Base-by-base conservation (phyloP, 495 filamentous ascomycete genomes). In the Trichoderma asperelloides region DNA sequence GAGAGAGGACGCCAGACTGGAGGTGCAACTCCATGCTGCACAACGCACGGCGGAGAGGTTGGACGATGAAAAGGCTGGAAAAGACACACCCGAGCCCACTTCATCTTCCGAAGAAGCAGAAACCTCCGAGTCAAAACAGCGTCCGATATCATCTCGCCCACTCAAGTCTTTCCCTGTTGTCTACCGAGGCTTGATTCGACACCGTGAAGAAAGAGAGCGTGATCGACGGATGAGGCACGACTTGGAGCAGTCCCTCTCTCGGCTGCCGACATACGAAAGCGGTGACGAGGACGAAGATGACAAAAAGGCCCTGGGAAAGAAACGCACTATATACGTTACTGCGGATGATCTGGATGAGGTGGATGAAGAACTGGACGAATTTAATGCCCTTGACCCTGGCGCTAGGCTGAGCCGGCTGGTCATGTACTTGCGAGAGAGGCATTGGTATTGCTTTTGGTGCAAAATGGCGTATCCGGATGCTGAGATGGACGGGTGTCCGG, bases 371-470 rank as follows among this genome's bases (percentile, higher is more conserved):
- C 72, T 99, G 62, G 89, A 92, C n/a, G 90, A 84, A 49, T 98
- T 97, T 70, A 88, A 92, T 70, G 82, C 82, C 6, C 76, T 93
- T 5, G 82, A 85, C 3, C 80, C 83, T 1, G 79, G 78, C 2
- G 89, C 96, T 70, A 84, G 83, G 69, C 74, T 97, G 64, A 73
- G 78, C 15, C 85, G 77, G 66, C 73, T 97, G 12, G 85, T 95
- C 13, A 70, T 76, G 27, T 87, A 89, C 74, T 73, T 99, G 47
- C 83, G 94, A 27, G 79, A 87, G 37, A 84, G 81, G 70, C 82
- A 90, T 71, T 76, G 82, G 49, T 99, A 99, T 74, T 99, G 95
- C 79, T 97, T 97, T 75, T 99, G 93, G 92, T 99, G 95, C 75
- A 97, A 97, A 74, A 89, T 82, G 75, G 78, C 80, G 55, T 98